Evolutionary conservation across 2,329 filamentous ascomycete species (phyloP).

Genomic region (Pseudonectria foliicola): DNA sequence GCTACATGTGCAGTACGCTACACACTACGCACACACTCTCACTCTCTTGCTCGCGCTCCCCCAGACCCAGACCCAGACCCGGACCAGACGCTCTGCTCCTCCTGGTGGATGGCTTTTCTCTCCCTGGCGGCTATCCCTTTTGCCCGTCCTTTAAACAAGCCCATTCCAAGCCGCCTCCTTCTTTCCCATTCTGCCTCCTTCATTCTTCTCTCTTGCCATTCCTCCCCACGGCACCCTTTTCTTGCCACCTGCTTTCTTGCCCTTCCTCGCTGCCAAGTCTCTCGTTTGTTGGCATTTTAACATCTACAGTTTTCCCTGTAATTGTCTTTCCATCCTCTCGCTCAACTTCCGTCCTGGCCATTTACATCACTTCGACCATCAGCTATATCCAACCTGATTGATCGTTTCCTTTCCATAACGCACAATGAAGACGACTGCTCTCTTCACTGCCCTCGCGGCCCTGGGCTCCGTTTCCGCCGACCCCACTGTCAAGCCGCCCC

Average conservation of each 20-base stretch:
- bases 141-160: slow-evolving; percentile 11
- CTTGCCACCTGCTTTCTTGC: background rate
- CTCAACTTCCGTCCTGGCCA: background rate
- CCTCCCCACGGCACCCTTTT: background rate
- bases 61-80: too few species aligned
- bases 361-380: background rate
- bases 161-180: slow-evolving; percentile 13
- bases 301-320: background rate
- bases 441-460: slow-evolving; percentile 43
- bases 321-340: background rate
- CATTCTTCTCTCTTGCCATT: slow-evolving; percentile 19
- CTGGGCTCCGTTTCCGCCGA: slow-evolving; percentile 37
- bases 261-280: background rate
- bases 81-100: too few species aligned
- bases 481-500: slow-evolving; percentile 45
- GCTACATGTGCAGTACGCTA: too few species aligned
- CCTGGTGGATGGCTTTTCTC: too few species aligned
- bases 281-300: too few species aligned
- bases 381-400: too few species aligned
- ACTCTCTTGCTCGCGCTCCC: too few species aligned
- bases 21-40: too few species aligned
- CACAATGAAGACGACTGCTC: slow-evolving; percentile 42
- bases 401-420: too few species aligned
- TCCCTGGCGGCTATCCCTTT: slow-evolving; percentile 12
- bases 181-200: slow-evolving; percentile 8